phyloP scores from a whole-genome alignment of 2,329 filamentous ascomycete genomes.

The Diaporthe vaccinii region DNA sequence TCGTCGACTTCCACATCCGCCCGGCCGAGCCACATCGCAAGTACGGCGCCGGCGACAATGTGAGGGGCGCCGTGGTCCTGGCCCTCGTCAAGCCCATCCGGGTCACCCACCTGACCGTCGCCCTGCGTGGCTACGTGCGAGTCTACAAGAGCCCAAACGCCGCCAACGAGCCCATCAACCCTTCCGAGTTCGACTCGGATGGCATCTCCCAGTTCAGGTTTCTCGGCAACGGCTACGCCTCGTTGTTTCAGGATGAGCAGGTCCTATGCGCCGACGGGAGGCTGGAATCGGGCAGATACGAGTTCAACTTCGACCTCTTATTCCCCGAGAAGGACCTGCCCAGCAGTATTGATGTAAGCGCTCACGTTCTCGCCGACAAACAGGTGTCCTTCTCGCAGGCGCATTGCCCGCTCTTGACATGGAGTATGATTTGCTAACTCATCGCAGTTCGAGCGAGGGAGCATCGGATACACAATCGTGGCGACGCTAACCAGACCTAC shows the following conservation, averaged over 20 bases:
- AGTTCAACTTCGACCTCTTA: slow-evolving; percentile 72
- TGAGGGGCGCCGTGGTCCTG: slow-evolving; percentile 80
- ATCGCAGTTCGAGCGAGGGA: slow-evolving; percentile 90
- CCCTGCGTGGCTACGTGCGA: slow-evolving; percentile 83
- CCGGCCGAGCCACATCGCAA: slow-evolving; percentile 83
- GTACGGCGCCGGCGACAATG: slow-evolving; percentile 81
- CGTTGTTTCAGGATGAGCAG: slow-evolving; percentile 85
- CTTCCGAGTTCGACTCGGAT: slow-evolving; percentile 54
- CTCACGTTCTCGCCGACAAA: background rate
- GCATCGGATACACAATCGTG: slow-evolving; percentile 91
- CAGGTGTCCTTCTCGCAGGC: background rate
- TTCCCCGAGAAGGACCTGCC: slow-evolving; percentile 65
- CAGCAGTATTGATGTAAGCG: slow-evolving; percentile 93
- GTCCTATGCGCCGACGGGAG: slow-evolving; percentile 84
- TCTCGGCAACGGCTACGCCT: slow-evolving; percentile 83
- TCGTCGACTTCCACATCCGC: slow-evolving; percentile 83
- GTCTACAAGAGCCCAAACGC: slow-evolving; percentile 79
- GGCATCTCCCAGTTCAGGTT: slow-evolving; percentile 63
- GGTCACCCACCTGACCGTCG: slow-evolving; percentile 84
- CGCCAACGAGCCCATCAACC: slow-evolving; percentile 62
- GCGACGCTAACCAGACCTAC: slow-evolving; percentile 91
- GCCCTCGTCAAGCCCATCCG: slow-evolving; percentile 80
- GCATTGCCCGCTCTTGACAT: background rate
- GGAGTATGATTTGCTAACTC: background rate
- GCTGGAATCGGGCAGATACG: slow-evolving; percentile 79